Evolutionary conservation across 2,329 filamentous ascomycete species (phyloP), one percentile per base, ranked within the genome.

Genomic region (Colletotrichum lindemuthianum): DNA sequence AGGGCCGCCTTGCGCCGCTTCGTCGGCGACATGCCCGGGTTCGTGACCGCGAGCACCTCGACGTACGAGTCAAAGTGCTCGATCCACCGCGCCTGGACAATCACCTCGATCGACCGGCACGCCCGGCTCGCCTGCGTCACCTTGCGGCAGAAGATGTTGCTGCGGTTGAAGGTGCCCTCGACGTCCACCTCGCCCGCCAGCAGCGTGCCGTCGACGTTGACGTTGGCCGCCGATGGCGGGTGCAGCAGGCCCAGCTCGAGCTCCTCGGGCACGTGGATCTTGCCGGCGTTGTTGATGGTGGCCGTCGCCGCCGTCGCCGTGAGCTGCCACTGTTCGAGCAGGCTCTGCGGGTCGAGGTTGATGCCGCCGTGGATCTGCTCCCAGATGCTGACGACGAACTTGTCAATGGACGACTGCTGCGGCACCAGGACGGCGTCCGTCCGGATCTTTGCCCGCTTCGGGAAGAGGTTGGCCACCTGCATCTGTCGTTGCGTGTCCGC

Each of bases 71-170:
- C 81, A 67, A 85, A 87, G 39, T 82, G 80, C 68, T 86, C 82
- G 3, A 84, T 76, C 85, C 85, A 87, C 36, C 82, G 80, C 5
- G 84, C 83, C 69, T 87, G 84, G 2, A 87, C 82, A 32, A 87
- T 84, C 61, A 87, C 84, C 70, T 87, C 84, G n/a, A 86, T 75
- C 1, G 84, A 84, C n/a, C 84, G 76, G 58, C 81, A 85, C 1
- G 84, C 81, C 12, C 83, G 79, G 68, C 82, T 84, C n/a, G 82
- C 74, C 61, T 76, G 73, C 12, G 73, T 75, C 1, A 75, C 69
- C 66, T 67, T 77, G 11, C 72, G 70, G 65, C 73, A 75, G 59
- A 76, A 71, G 8, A 70, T 60, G 53, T 74, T 76, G 43, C 71
- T 73, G 51, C 69, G 72, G 59, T 70, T 75, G 60, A 76, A 76